Percentiles rank a stretch among this genome's conserved stretches.
Conservation (phyloP, 108 stramenopile genomes). For the Cyclostephanos invisitatus region DNA sequence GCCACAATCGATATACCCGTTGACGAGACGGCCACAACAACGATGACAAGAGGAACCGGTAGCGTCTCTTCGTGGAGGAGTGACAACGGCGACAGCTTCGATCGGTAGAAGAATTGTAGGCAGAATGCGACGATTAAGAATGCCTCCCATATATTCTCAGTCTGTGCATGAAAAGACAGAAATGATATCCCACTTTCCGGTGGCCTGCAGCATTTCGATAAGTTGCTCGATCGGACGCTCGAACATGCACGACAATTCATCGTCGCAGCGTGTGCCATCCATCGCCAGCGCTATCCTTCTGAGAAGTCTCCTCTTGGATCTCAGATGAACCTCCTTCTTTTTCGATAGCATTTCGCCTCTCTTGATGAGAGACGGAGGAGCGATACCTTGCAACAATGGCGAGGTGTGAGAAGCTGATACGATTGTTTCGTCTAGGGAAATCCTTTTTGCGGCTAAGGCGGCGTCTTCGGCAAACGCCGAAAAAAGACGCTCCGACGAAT, state of each 20-base stretch:
- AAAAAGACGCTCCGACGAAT: slow-evolving; percentile 1
- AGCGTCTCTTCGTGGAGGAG: too few species aligned
- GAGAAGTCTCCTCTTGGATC: slow-evolving; percentile 24
- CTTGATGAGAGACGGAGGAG: neutral
- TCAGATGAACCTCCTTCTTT: slow-evolving; percentile 10
- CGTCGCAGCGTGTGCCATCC: slow-evolving; percentile 82
- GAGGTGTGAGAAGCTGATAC: slow-evolving; percentile 11
- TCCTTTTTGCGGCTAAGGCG: slow-evolving; percentile 6
- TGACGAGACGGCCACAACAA: too few species aligned
- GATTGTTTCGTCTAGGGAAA: slow-evolving; percentile 11
- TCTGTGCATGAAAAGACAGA: slow-evolving; percentile 37
- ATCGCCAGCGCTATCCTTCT: slow-evolving; percentile 54
- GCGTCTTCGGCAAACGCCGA: slow-evolving; percentile 17
- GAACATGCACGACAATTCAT: slow-evolving; percentile 77
- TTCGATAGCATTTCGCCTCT: slow-evolving; percentile 22
- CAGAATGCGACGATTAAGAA: neutral
- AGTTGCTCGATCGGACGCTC: slow-evolving; percentile 65
- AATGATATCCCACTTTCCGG: slow-evolving; percentile 47
- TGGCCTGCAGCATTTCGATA: slow-evolving; percentile 47
- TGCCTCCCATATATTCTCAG: neutral
- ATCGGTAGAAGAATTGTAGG: too few species aligned
- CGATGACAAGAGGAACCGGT: too few species aligned
- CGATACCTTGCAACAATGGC: slow-evolving; percentile 1
- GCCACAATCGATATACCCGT: too few species aligned
- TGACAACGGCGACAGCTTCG: too few species aligned